Base-by-base conservation (phyloP, 306 rosid genomes). In the Hippophae tibetana region DNA sequence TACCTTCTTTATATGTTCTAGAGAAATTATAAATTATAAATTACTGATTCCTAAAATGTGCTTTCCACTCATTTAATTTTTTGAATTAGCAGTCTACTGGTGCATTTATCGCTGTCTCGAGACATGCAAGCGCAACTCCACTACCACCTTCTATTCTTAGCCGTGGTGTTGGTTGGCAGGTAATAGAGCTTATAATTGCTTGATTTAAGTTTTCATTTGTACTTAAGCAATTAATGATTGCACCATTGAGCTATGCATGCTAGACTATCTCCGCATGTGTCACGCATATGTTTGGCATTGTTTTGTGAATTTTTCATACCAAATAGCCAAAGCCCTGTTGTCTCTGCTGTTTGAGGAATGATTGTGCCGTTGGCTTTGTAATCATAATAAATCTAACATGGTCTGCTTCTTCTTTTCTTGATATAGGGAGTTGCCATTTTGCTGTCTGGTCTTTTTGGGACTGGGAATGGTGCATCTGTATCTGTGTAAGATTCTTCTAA, bases 151-250 rank as follows among this genome's bases (percentile, higher is more conserved):
- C 95, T 58, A 68, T 90, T 63, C 93, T 90, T 63, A 90, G 97
- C 79, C 95, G 97, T 0, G 97, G 97, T 38, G 82, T 90, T 18
- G 97, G 97, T 67, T 90, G 97, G 97, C 97, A 90, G 96, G 97
- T 90, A 81, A 62, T 38, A 27, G n/a, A 8, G 12, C 12, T 57
- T 47, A 14, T 7, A 43, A 31, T 11, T 53, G 7, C 13, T 5
- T 52, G 9, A 14, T 6, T 44, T 44, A 18, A 7, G 6, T 7
- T 43, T n/a, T 7, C 23, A 3, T 26, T 8, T 12, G 53, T 3
- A 14, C 53, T 49, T 8, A 49, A 12, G n/a, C 3, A 4, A 13
- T 9, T 49, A 49, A 48, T 18, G 9, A 12, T 49, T 49, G 12
- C 53, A 49, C 53, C 18, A 12, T n/a, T 14, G 3, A 49, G 53